Evolutionary conservation across 2,329 filamentous ascomycete species (phyloP).

Genomic region (Penicillium sp.): DNA sequence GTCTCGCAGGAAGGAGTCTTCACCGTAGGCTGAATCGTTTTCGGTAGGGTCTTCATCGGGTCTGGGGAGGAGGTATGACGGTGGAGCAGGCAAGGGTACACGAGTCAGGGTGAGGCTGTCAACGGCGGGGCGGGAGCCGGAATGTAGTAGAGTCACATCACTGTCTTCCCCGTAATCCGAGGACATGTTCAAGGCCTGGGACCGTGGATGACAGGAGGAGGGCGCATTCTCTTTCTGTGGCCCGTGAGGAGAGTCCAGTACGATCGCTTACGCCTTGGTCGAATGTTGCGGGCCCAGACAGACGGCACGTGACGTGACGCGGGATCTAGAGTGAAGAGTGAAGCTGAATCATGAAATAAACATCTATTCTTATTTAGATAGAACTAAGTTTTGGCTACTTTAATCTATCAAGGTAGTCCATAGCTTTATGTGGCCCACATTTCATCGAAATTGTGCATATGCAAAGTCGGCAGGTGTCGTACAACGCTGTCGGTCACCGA

Average conservation of each 20-base stretch:
- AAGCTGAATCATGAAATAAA: not conserved
- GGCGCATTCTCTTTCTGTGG: conserved; percentile 4
- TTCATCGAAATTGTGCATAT: conserved; percentile 36
- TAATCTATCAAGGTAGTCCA: too few species aligned
- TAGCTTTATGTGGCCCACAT: too few species aligned
- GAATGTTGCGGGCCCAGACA: not conserved
- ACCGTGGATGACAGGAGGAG: not conserved
- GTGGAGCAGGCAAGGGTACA: conserved; percentile 1
- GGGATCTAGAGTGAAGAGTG: not conserved
- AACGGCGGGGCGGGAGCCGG: not conserved
- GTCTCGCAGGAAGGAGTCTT: conserved; percentile 29
- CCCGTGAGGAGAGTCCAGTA: not conserved
- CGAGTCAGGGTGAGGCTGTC: conserved; percentile 5
- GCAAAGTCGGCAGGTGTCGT: conserved; percentile 51
- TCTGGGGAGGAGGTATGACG: conserved; percentile 2
- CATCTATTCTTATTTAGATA: conserved; percentile 11
- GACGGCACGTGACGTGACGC: conserved; percentile 1
- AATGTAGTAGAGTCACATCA: not conserved
- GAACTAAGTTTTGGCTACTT: too few species aligned
- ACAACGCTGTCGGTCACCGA: conserved; percentile 50
- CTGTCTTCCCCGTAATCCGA: conserved; percentile 8
- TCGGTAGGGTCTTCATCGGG: conserved; percentile 18
- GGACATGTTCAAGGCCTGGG: conserved; percentile 8
- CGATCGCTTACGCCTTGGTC: not conserved
- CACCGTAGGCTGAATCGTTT: conserved; percentile 29